Evolutionary conservation across 305 asterid species (phyloP), one percentile per base, ranked within the genome.

Genomic region (Plantago lanceolata): DNA sequence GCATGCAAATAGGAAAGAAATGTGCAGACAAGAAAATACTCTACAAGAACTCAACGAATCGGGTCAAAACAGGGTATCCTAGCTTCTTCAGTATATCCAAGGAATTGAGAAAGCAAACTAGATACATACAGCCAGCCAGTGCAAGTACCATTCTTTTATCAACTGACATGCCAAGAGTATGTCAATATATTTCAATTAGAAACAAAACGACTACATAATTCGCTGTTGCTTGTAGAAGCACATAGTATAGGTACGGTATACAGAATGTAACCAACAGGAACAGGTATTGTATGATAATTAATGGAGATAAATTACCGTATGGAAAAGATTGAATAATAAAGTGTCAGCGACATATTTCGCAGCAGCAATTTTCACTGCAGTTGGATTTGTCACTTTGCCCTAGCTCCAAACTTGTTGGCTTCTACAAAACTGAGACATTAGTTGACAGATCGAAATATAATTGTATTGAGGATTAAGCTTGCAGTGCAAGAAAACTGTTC

Each of bases 381-480:
- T 12, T 40, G 45, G 45, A 40, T 12, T 9, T 40, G 13, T 40
- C 45, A 40, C 15, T 40, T 40, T 40, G 15, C 45, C 15, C 11
- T 15, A 40, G 16, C 45, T 40, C 45, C 15, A 12, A 40, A 40
- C n/a, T 53, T 54, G 40, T 21, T 54, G 40, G 45, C 44, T 56
- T 26, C 45, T 29, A 28, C 31, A 18, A 56, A 56, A 16, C 61
- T 29, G 45, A 56, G 37, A 19, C 61, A 21, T 26, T 26, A 18
- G 33, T 54, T 54, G 59, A 54, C 59, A 35, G 33, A 55, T 56
- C 29, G 44, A 29, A 54, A 56, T 40, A 56, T 29, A 29, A 7
- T 14, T 15, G 45, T 56, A 56, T 26, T 11, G 11, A 40, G 45
- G 45, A 40, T 40, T 40, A 12, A 40, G 15, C 14, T 40, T 40